Base-by-base conservation (phyloP, 2,329 filamentous ascomycete genomes). In the Sporothrix dimorphospora region DNA sequence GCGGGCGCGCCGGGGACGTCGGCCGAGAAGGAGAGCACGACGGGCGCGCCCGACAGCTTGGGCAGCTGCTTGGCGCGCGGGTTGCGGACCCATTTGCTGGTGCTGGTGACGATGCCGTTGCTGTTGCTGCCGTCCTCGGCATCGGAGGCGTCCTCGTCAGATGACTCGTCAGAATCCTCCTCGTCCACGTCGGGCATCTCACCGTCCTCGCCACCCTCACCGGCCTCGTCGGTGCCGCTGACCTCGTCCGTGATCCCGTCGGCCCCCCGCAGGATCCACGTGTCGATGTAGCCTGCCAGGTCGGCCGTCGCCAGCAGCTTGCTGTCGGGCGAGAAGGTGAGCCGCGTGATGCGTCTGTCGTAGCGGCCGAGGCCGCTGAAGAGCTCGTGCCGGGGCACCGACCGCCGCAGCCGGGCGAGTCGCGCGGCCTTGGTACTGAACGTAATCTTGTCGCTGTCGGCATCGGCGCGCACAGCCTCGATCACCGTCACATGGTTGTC, bases 211-310 rank as follows among this genome's bases (percentile, higher is more conserved):
- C 53, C 45, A 4, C 73, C 61, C 40, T 72, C 55, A 38, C 72
- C 65, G 40, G 72, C 77, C 78, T 69, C 72, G 47, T 76, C 45
- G 74, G 72, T 78, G 77, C 67, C 74, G 72, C 65, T 76, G 69
- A 16, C 59, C 40, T 76, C 27, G 69, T 49, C 49, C 3, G 47
- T 30, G 24, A 38, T 8, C 75, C 88, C 86, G 76, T 87, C 84
- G 73, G 87, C 80, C 49, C 87, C 87, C 78, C 89, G 86, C 71
- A 97, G 81, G 1, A 94, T 83, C 92, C 94, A 99, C 21, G 91
- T 94, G 78, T 98, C 94, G 42, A 98, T 85, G 80, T 91, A 94
- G 57, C 96, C 96, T 57, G 92, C 90, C 69, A 98, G 82, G 79
- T 98, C 95, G 65, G 91, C 90, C 40, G 90, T 88, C 9, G 92